Evolutionary conservation across 441 rosid species (phyloP).

Genomic region (Corymbia citriodora): DNA sequence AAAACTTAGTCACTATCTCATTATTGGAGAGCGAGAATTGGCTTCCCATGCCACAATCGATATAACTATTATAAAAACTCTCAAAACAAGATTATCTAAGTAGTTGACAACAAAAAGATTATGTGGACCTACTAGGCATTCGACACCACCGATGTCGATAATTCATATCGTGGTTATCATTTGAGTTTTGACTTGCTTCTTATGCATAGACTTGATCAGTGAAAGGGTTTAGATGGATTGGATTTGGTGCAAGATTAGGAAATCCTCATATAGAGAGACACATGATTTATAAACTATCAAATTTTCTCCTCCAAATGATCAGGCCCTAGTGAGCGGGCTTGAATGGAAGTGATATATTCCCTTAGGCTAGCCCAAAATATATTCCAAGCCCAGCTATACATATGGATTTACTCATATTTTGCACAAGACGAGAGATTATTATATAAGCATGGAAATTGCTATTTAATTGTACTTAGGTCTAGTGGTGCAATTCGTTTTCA

Average conservation of each 20-base stretch:
- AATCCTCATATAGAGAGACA: neutral
- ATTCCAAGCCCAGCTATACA: neutral
- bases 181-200: neutral
- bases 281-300: neutral
- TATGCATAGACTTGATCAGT: neutral
- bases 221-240: neutral
- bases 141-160: rapidly evolving
- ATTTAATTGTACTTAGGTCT: no score
- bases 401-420: neutral
- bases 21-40: neutral
- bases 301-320: neutral
- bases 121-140: neutral
- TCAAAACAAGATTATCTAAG: neutral
- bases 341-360: neutral
- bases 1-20: neutral
- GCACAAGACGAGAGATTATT: no score
- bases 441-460: no score
- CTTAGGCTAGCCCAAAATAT: neutral
- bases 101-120: rapidly evolving
- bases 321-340: neutral
- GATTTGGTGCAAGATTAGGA: neutral
- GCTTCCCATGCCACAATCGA: neutral
- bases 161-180: neutral
- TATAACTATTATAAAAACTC: neutral
- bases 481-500: no score